These are phyloP conservation scores for Gillenia trifoliata DNA, from an alignment of 306 rosid genomes.

Conservation along the genomic window DNA sequence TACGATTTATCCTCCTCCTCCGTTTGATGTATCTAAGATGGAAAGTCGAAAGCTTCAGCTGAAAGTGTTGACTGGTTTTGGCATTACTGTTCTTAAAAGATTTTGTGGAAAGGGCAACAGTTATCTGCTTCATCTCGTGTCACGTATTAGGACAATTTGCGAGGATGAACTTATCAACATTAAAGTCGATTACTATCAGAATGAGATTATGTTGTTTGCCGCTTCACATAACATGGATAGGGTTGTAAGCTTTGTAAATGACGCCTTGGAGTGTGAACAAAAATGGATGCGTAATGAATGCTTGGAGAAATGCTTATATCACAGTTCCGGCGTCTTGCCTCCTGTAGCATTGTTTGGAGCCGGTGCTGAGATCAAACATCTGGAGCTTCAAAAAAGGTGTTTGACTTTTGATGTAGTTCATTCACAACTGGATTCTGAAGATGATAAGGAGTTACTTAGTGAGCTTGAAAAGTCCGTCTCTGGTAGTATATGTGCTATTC, in stretches of 20 bases:
- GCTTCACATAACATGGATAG: constrained; percentile 49
- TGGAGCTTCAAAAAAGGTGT: constrained; percentile 75
- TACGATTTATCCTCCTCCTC: constrained; percentile 53
- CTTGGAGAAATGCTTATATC: constrained; percentile 67
- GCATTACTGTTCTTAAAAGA: constrained; percentile 60
- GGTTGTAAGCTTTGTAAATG: constrained; percentile 34
- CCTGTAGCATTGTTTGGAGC: constrained; percentile 83
- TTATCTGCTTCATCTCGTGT: constrained; percentile 46
- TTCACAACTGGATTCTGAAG: constrained; percentile 47
- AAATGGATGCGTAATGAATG: constrained; percentile 64
- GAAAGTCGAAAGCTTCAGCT: constrained; percentile 48
- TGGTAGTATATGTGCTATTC: constrained; percentile 60
- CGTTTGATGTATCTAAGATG: constrained; percentile 58
- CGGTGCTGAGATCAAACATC: constrained; percentile 87
- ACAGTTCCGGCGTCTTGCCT: constrained; percentile 53
- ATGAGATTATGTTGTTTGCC: constrained; percentile 59
- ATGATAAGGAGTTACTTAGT: constrained; percentile 71
- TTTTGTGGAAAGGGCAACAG: constrained; percentile 75
- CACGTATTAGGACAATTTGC: constrained; percentile 48
- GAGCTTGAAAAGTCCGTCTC: constrained; percentile 56
- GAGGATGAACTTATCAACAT: constrained; percentile 57
- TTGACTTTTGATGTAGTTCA: constrained; percentile 64
- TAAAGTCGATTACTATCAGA: constrained; percentile 57
- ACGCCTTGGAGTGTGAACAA: constrained; percentile 51
- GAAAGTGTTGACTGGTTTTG: constrained; percentile 59